Evolutionary conservation across 2,329 filamentous ascomycete species (phyloP), one percentile per base, ranked within the genome.

Genomic region (Ophiostoma fasciatum): DNA sequence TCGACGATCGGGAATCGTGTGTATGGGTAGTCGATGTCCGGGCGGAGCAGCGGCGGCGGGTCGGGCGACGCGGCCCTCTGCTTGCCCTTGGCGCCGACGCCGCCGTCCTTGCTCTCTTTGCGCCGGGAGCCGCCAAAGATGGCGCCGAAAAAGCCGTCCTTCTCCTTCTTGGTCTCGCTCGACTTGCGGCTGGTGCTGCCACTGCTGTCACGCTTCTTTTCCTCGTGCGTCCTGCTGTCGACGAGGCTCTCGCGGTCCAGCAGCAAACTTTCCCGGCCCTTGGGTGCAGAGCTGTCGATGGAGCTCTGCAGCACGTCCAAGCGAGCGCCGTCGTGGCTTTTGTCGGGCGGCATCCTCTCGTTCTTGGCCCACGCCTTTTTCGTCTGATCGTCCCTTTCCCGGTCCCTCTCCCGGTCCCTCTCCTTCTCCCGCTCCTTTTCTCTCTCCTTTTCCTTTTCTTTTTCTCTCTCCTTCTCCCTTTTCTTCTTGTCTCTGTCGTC

Each of bases 1-100:
- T 96, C 88, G 37, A 94, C 65, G 36, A 98, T 88, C 11, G 85
- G 85, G 51, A 96, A 98, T 29, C 90, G 71, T 1, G 85, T 90
- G 82, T 90, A 98, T 48, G 85, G 82, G 58, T 94, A 98, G 56
- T 96, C 88, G 43, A 94, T 70, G 51, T 96, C 88, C 5, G 90
- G 80, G 45, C 76, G 78, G 37, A 93, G 62, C 25, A 78, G 68
- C 34, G 79, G 76, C 1, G 69, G 64, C 11, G 78, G 78, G 28
- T 94, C 85, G 3, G 88, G 87, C 0, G 87, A 93, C 7, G 83
- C 61, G 6, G 78, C 74, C 36, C 84, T 74, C 32, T 79, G 73
- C 46, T 78, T 74, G 23, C 65, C 69, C 57, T 87, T 92, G 60
- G 83, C 87, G 46, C 75, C 69, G n/a, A n/a, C n/a, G 39, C 67